These are phyloP conservation scores for Leucogyrophana mollusca DNA, from an alignment of 768 basidiomycete species.

Conservation along the genomic window DNA sequence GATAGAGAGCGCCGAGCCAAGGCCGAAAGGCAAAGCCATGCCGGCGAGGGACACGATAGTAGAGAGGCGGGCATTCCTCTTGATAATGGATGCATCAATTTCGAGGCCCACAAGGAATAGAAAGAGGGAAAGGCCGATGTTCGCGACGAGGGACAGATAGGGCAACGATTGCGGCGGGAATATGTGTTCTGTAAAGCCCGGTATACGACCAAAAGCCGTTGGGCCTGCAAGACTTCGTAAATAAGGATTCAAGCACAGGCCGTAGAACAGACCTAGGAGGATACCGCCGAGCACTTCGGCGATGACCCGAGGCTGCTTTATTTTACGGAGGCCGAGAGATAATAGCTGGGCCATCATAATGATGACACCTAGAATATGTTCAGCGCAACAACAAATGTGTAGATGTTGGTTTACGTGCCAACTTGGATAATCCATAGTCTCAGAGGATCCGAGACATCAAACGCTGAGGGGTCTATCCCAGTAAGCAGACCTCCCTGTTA, in stretches of 20 bases:
- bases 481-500: conserved; percentile 72
- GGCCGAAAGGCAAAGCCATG: conserved; percentile 83
- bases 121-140: conserved; percentile 85
- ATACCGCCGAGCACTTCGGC: conserved; percentile 89
- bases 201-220: conserved; percentile 76
- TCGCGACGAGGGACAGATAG: conserved; percentile 83
- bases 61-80: conserved; percentile 70
- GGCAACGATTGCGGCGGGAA: conserved; percentile 74
- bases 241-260: neutral
- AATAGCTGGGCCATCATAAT: conserved; percentile 75
- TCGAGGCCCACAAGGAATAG: conserved; percentile 93
- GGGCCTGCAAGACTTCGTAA: conserved; percentile 42
- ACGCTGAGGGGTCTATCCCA: conserved; percentile 69
- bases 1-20: conserved; percentile 73
- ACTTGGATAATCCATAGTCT: conserved; percentile 79
- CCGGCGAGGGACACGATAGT: conserved; percentile 75
- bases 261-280: conserved; percentile 58
- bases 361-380: conserved; percentile 62
- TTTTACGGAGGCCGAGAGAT: conserved; percentile 63
- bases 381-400: neutral
- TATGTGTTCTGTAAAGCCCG: conserved; percentile 82
- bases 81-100: conserved; percentile 80
- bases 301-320: conserved; percentile 85
- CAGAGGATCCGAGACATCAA: conserved; percentile 68
- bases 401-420: conserved; percentile 43